A percentile compares a stretch with the other conserved stretches of the same genome.
Evolutionary conservation across 2,329 filamentous ascomycete species (phyloP).

Genomic region (Pezicula radicicola): DNA sequence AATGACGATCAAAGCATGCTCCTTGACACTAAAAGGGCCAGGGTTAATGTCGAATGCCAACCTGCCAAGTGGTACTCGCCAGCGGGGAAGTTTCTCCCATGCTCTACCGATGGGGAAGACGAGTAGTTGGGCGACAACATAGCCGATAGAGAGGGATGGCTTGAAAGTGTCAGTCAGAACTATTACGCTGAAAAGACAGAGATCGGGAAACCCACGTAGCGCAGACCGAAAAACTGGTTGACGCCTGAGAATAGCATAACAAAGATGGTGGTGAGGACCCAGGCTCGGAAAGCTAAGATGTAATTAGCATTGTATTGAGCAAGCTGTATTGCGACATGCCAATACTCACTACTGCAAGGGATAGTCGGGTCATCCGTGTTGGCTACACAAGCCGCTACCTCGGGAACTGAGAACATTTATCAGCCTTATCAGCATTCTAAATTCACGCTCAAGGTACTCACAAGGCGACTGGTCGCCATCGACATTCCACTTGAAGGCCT

Average conservation of each 20-base stretch:
- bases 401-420: constrained; percentile 26
- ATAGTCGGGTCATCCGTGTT: constrained; percentile 31
- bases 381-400: constrained; percentile 33
- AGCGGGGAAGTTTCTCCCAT: constrained; percentile 42
- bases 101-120: constrained; percentile 50
- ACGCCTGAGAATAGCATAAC: constrained; percentile 2
- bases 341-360: constrained; percentile 28
- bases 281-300: constrained; percentile 45
- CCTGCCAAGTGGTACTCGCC: constrained; percentile 27
- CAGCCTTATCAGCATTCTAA: neutral
- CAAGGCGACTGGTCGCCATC: constrained; percentile 35
- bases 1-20: constrained; percentile 64
- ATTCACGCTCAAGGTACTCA: constrained; percentile 11
- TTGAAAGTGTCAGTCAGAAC: neutral
- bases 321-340: neutral
- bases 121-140: constrained; percentile 42
- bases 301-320: neutral
- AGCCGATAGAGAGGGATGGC: constrained; percentile 10
- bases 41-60: constrained; percentile 57
- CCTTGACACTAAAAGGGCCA: constrained; percentile 65
- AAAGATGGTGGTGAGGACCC: constrained; percentile 42
- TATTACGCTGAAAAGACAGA: neutral
- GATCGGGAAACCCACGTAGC: neutral
- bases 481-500: constrained; percentile 34
- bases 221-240: constrained; percentile 6